Conservation (phyloP, 2,329 filamentous ascomycete species). For the Stagonosporopsis rhizophila region DNA sequence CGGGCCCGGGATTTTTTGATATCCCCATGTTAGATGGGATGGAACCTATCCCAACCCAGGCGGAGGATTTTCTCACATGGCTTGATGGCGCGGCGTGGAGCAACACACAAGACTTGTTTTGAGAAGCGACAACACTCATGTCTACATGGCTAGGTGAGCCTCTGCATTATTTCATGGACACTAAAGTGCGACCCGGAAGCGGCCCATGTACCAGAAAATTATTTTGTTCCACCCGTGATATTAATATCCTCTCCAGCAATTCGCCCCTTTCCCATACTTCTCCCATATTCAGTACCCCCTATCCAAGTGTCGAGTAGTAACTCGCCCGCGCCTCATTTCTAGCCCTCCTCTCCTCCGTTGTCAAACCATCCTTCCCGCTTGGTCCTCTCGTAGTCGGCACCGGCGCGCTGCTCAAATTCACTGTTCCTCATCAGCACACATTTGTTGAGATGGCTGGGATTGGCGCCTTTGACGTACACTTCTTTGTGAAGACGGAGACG, state of each 20-base stretch:
- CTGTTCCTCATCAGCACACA: background rate
- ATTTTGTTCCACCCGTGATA: background rate
- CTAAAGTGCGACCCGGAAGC: too few species aligned
- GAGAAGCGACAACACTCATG: background rate
- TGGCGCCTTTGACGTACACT: constrained; percentile 13
- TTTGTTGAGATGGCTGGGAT: background rate
- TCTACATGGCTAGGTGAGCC: background rate
- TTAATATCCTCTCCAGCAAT: background rate
- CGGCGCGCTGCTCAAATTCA: background rate
- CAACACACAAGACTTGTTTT: constrained; percentile 34
- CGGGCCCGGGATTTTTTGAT: constrained; percentile 43
- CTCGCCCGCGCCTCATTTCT: constrained; percentile 21
- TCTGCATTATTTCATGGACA: background rate
- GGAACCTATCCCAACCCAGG: constrained; percentile 47
- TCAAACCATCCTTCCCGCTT: constrained; percentile 2
- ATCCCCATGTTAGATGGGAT: constrained; percentile 46
- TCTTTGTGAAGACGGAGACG: constrained; percentile 18
- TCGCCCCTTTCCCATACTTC: too few species aligned
- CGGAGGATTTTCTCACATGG: constrained; percentile 47
- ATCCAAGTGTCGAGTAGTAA: constrained; percentile 19
- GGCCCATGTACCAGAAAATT: background rate
- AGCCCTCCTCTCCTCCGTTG: constrained; percentile 12
- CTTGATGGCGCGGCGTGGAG: constrained; percentile 48
- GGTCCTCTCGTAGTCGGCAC: constrained; percentile 3
- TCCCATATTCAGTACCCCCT: too few species aligned